These are phyloP conservation scores for Protomyces gravidus DNA, from an alignment of 1,139 yeast genomes.

Conservation along the genomic window DNA sequence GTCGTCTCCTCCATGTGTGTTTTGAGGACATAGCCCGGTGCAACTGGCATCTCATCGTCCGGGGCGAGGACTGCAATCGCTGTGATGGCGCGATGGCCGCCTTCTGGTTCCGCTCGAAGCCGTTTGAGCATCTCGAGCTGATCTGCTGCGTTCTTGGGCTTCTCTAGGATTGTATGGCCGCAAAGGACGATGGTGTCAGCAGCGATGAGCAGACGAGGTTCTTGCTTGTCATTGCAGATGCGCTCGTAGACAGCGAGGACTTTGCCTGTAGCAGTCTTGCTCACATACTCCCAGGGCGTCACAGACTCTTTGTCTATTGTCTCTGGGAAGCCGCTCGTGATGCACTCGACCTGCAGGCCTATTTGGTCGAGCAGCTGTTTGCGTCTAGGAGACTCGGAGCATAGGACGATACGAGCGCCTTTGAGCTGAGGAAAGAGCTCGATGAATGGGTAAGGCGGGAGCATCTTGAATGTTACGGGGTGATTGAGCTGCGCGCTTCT, in stretches of 20 bases:
- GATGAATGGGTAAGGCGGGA: slow-evolving; percentile 1
- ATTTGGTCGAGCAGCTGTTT: slow-evolving; percentile 61
- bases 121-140: slow-evolving; percentile 51
- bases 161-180: slow-evolving; percentile 62
- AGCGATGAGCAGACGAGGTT: slow-evolving; percentile 52
- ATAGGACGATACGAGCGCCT: slow-evolving; percentile 52
- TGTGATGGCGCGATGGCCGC: slow-evolving; percentile 58
- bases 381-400: slow-evolving; percentile 82
- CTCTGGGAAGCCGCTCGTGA: slow-evolving; percentile 67
- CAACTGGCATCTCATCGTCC: slow-evolving; percentile 41
- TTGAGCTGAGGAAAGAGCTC: slow-evolving; percentile 33
- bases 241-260: slow-evolving; percentile 54
- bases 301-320: slow-evolving; percentile 52
- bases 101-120: slow-evolving; percentile 45
- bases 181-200: slow-evolving; percentile 85
- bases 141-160: slow-evolving; percentile 56
- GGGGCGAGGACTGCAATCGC: slow-evolving; percentile 58
- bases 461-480: no score
- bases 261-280: slow-evolving; percentile 64
- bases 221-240: slow-evolving; percentile 40
- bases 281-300: slow-evolving; percentile 55
- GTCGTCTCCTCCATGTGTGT: slow-evolving; percentile 47
- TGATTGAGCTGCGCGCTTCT: no score
- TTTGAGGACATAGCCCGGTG: slow-evolving; percentile 45
- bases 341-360: slow-evolving; percentile 53